Conservation (phyloP, 768 basidiomycete species). For the Mycena sanguinolenta region DNA sequence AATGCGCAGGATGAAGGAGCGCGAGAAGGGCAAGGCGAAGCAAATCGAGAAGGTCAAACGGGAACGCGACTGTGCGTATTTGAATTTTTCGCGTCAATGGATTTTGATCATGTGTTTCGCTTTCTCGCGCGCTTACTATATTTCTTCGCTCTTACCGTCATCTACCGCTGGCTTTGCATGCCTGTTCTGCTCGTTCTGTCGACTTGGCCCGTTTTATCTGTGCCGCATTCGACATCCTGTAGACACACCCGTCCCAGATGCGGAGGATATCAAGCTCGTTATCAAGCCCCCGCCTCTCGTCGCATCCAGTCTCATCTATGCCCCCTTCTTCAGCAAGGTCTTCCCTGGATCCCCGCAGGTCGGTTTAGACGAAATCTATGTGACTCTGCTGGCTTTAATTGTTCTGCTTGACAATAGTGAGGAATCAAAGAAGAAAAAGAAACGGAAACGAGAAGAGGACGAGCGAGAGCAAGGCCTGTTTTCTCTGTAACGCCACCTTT, state of each 20-base stretch:
- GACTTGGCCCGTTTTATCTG: not conserved
- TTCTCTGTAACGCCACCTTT: constrained; percentile 17
- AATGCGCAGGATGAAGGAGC: constrained; percentile 82
- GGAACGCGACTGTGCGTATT: constrained; percentile 75
- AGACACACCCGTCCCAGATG: constrained; percentile 64
- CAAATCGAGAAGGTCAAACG: constrained; percentile 79
- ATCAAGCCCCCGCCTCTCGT: constrained; percentile 62
- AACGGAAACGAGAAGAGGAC: constrained; percentile 82
- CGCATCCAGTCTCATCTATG: constrained; percentile 59
- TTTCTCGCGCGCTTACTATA: constrained; percentile 28
- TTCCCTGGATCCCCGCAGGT: constrained; percentile 74
- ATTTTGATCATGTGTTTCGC: constrained; percentile 36
- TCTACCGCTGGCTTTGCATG: constrained; percentile 22
- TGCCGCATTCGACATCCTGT: constrained; percentile 5
- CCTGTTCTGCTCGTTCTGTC: not conserved
- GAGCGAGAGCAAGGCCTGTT: constrained; percentile 64
- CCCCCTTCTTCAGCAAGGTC: constrained; percentile 65
- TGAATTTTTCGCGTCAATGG: constrained; percentile 26
- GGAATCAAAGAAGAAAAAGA: constrained; percentile 84
- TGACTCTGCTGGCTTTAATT: constrained; percentile 16
- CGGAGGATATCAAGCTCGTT: constrained; percentile 62
- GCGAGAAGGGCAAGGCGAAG: constrained; percentile 80
- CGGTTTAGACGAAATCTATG: constrained; percentile 47
- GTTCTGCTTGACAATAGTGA: constrained; percentile 47
- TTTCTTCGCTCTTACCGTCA: not conserved